Evolutionary conservation across 2,329 filamentous ascomycete species (phyloP).

Genomic region (Colletotrichum euphorbiae): DNA sequence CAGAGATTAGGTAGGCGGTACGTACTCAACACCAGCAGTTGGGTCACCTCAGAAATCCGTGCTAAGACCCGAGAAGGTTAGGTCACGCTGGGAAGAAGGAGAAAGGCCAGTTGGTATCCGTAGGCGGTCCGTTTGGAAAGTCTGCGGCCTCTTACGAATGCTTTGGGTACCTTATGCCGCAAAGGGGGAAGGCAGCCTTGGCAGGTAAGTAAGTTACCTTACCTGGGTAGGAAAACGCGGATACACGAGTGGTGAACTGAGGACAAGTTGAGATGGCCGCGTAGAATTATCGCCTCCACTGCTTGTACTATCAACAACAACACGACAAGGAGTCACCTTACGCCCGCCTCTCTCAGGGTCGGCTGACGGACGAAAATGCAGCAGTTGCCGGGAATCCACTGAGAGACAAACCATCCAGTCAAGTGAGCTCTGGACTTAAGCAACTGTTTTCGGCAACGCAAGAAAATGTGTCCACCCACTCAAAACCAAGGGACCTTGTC

Average conservation of each 20-base stretch:
- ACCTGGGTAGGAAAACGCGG: too few species aligned
- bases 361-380: constrained; percentile 7
- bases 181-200: too few species aligned
- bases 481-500: not conserved
- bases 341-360: constrained; percentile 2
- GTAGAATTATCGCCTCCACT: constrained; percentile 6
- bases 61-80: not conserved
- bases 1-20: not conserved
- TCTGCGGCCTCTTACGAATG: too few species aligned
- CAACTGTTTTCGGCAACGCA: not conserved
- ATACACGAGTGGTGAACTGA: not conserved
- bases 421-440: not conserved
- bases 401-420: constrained; percentile 10
- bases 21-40: constrained; percentile 6
- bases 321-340: constrained; percentile 20
- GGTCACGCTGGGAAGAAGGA: not conserved
- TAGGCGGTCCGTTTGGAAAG: not conserved
- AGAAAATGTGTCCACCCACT: not conserved
- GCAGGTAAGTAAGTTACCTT: too few species aligned
- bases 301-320: constrained; percentile 14
- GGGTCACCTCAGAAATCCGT: not conserved
- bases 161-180: not conserved
- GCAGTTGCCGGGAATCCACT: constrained; percentile 14
- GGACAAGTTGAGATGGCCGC: constrained; percentile 4
- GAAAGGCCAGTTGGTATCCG: not conserved